Conservation (phyloP, 208 protist species). For the Balamuthia mandrillaris region DNA sequence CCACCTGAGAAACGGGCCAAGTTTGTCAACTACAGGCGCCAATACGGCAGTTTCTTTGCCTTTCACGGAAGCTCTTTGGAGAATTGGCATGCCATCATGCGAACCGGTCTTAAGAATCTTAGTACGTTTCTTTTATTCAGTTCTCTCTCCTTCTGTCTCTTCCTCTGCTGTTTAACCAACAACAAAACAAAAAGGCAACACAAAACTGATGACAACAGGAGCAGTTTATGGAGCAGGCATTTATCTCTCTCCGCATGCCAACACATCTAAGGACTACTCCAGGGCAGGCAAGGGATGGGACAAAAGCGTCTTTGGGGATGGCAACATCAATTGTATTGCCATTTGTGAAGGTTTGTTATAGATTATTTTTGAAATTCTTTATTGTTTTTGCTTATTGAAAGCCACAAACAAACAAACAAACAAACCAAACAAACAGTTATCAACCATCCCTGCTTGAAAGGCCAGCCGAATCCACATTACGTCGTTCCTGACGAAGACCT, state of each 20-base stretch:
- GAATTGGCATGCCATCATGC: slow-evolving; percentile 64
- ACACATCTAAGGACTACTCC: slow-evolving; percentile 26
- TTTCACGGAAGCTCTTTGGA: slow-evolving; percentile 57
- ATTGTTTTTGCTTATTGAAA: neutral
- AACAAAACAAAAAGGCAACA: no score
- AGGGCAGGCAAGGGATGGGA: slow-evolving; percentile 10
- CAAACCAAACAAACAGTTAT: neutral
- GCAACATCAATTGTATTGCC: slow-evolving; percentile 15
- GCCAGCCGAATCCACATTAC: slow-evolving; percentile 24
- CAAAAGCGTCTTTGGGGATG: neutral
- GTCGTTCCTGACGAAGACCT: slow-evolving; percentile 18
- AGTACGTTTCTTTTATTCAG: neutral
- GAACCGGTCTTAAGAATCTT: slow-evolving; percentile 51
- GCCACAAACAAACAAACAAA: no score
- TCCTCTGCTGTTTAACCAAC: no score
- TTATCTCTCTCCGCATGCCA: neutral
- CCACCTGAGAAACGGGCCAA: slow-evolving; percentile 15
- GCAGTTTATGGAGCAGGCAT: no score
- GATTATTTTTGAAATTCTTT: neutral
- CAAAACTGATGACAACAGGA: no score
- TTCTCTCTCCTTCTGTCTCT: no score
- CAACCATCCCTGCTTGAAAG: neutral
- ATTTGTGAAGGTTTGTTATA: slow-evolving; percentile 18
- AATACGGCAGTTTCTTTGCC: slow-evolving; percentile 45
- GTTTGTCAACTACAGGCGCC: slow-evolving; percentile 32